Evolutionary conservation across 2,329 filamentous ascomycete species (phyloP), one percentile per base, ranked within the genome.

Genomic region (Thyridium curvatum): DNA sequence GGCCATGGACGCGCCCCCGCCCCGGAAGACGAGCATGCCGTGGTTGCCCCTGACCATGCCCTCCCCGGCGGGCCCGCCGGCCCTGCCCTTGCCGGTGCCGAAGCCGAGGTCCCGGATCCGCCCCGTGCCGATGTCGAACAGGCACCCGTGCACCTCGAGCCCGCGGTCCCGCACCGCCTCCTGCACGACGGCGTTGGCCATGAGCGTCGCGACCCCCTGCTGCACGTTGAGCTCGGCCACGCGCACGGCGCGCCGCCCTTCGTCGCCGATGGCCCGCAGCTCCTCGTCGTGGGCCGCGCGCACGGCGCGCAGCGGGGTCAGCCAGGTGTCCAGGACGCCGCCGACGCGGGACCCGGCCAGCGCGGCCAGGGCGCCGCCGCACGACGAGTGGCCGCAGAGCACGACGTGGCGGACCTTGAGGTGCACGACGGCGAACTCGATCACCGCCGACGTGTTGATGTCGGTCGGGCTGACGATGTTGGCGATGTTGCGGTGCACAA

Each of bases 401-500:
- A 86, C 71, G 38, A 86, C 74, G 60, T 86, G 80, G 58, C 81
- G 72, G 50, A 86, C 82, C 51, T 82, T 78, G 29, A 94, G 68
- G 56, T 85, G 71, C 41, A 65, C 68, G 42, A 94, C 85, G 32
- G 86, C 84, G 57, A 83, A 94, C 56, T 91, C 82, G 55, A 94
- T 82, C 34, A 91, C 86, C 40, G 79, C 77, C 10, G 79, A 72
- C 28, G 81, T 80, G 65, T 79, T 86, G 59, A 91, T 75, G 59
- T 94, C 88, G 51, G 79, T 80, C 15, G 80, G 68, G 41, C 80
- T 79, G 46, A 94, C 66, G 54, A 91, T 78, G 67, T 94, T 94
- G 62, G 86, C 87, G 59, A 94, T 90, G 69, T 94, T 94, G 58
- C 88, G 84, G 69, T 94, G 87, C 38, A 88, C 84, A 60, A 94